Conservation (phyloP, 306 rosid genomes). For the Calophaca sinica region DNA sequence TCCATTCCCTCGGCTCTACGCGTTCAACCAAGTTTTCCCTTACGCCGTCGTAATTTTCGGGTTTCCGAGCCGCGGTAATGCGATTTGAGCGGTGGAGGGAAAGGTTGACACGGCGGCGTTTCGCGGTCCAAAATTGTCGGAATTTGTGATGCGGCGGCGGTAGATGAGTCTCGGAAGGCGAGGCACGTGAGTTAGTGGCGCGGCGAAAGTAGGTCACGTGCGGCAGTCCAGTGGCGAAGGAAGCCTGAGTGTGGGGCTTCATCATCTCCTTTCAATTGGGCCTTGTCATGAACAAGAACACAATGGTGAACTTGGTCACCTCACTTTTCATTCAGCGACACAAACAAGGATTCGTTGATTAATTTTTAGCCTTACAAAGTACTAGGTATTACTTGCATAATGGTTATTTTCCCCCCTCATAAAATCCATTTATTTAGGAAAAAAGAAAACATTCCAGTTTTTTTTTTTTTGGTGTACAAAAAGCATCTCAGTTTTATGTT, state of each 20-base stretch:
- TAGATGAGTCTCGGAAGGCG: conserved; percentile 18
- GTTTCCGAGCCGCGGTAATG: conserved; percentile 33
- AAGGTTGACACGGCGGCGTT: conserved; percentile 46
- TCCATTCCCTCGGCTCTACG: background rate
- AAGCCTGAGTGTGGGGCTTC: conserved; percentile 61
- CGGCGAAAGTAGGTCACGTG: conserved; percentile 46
- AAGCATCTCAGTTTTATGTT: conserved; percentile 25
- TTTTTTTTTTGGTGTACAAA: too few relatives aligned
- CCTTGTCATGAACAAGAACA: conserved; percentile 24
- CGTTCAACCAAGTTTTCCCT: background rate
- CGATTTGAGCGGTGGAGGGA: conserved; percentile 44
- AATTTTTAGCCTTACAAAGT: conserved; percentile 36
- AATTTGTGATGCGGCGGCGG: conserved; percentile 23
- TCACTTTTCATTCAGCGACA: conserved; percentile 14
- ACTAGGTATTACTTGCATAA: background rate
- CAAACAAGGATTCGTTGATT: background rate
- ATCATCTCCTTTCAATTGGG: conserved; percentile 40
- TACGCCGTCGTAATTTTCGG: conserved; percentile 23
- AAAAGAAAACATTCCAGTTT: background rate
- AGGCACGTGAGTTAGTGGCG: conserved; percentile 41
- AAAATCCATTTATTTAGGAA: background rate
- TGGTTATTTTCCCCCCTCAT: background rate
- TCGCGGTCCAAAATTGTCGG: conserved; percentile 43
- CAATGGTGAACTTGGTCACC: background rate
- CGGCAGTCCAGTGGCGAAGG: conserved; percentile 49